Conservation (phyloP, 768 basidiomycete species). For the Sarcodon aspratus region DNA sequence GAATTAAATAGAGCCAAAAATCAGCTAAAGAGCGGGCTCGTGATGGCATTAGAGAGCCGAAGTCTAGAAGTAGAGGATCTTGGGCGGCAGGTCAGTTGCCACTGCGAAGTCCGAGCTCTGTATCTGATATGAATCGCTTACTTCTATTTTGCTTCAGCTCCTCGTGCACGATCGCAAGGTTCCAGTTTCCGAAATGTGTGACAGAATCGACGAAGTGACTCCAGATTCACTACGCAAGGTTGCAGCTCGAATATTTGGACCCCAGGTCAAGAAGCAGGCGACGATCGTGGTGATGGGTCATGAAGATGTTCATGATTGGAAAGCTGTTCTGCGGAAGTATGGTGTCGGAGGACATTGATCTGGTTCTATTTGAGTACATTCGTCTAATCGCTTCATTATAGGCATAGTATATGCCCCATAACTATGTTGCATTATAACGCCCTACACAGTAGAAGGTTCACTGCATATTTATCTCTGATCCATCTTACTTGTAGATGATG, state of each 20-base stretch:
- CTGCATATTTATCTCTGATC: background rate
- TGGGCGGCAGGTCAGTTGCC: conserved; percentile 62
- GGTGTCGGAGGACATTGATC: conserved; percentile 31
- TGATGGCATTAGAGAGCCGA: conserved; percentile 90
- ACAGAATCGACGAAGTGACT: conserved; percentile 69
- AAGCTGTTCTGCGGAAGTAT: conserved; percentile 54
- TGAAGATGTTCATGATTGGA: conserved; percentile 63
- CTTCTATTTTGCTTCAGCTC: conserved; percentile 32
- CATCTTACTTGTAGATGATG: background rate
- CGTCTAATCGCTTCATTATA: background rate
- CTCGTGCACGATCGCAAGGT: conserved; percentile 82
- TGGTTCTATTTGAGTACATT: background rate
- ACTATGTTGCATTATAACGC: background rate
- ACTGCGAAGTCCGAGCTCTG: background rate
- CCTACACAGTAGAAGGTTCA: background rate
- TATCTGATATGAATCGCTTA: conserved; percentile 1
- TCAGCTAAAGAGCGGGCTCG: conserved; percentile 83
- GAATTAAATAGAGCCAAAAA: conserved; percentile 90
- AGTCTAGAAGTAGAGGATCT: conserved; percentile 82
- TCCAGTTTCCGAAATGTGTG: conserved; percentile 84
- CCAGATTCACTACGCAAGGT: conserved; percentile 63
- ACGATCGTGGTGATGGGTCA: conserved; percentile 81
- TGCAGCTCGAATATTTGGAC: conserved; percentile 65
- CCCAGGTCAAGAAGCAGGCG: conserved; percentile 47
- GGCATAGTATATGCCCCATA: background rate